Evolutionary conservation across 768 basidiomycete species (phyloP), one percentile per base, ranked within the genome.

Genomic region (Holtermannia corniformis): DNA sequence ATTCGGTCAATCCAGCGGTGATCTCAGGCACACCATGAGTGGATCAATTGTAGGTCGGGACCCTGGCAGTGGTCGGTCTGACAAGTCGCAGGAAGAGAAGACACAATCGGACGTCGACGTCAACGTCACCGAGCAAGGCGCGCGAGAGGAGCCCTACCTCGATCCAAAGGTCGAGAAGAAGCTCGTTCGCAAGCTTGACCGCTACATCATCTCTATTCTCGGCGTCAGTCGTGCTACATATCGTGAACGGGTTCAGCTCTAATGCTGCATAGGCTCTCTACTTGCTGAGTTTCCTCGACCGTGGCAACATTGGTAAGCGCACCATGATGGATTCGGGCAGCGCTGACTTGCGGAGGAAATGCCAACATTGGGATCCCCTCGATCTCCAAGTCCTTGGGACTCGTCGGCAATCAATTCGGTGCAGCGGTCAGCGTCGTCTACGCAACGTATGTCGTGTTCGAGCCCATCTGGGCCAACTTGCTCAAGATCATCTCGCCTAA

Each of bases 231-330:
- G n/a, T n/a, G 10, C n/a, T n/a, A 7, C 43, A 44, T 19, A 44
- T 19, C 16, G 43, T 5, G n/a, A 44, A n/a, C 10, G 43, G 16
- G 10, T 10, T 44, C 43, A 10, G 10, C 43, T 7, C 20, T n/a
- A 10, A n/a, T 44, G 16, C 10, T 19, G 22, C 10, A 44, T 37
- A 53, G 52, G 14, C 48, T 20, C 44, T 55, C 12, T 63, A 66
- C 44, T 50, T 63, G 37, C 46, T 51, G 43, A 41, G 51, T 67
- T 76, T 82, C 65, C 75, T 89, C 47, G 86, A 88, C 68, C 79
- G 87, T 50, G 81, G 83, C 0, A 87, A 87, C 64, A 64, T 87
- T 40, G 85, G 55, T 56, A 37, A 87, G 87, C 63, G 85, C 85
- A 16, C 3, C 48, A 19, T 3, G 24, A 32, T 20, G 20, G 25